Base-by-base conservation (phyloP, 2,329 filamentous ascomycete genomes). In the Alternaria infectoria region DNA sequence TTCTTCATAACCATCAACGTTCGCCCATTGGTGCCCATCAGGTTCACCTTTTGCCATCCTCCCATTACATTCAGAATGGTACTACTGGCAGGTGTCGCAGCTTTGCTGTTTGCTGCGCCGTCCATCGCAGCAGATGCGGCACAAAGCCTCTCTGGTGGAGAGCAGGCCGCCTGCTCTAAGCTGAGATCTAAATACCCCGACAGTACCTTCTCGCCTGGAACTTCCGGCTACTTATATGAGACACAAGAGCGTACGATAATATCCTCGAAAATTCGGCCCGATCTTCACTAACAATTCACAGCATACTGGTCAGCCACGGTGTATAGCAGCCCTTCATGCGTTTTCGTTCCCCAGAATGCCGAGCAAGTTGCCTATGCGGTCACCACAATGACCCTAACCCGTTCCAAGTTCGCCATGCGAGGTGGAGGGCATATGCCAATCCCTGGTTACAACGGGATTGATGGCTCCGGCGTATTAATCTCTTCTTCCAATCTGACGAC, bases 391-490 rank as follows among this genome's bases (percentile, higher is more conserved):
- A 65, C 58, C 1, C 54, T 65, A 12, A 66, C 64, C 0, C 59
- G 47, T 0, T 69, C 65, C 2, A 65, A 49, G 10, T 73, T 75
- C 45, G 69, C 73, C 3, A 60, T 72, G 40, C 66, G 69, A 4
- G 69, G 73, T 13, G 69, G 70, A 6, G 73, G 73, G 0, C 69
- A 73, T 13, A 72, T 71, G 71, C 70, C 73, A 3, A 74, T 73
- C 30, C 28, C 61, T 2, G 70, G 62, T 2, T 66, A 62, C 13
- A 67, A 69, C 9, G 62, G 61, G 13, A 69, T 74, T 15, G 59
- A 69, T 17, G 26, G 11, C 9, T 61, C 63, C 3, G 73, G 72
- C 3, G 61, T 74, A 3, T 54, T 72, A 11, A 28, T 75, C 0
- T 68, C 68, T 2, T 57, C 40, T 1, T 64, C 68, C 7, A 72